phyloP scores from a whole-genome alignment of 208 protist genomes.

The Zelonia costaricensis region DNA sequence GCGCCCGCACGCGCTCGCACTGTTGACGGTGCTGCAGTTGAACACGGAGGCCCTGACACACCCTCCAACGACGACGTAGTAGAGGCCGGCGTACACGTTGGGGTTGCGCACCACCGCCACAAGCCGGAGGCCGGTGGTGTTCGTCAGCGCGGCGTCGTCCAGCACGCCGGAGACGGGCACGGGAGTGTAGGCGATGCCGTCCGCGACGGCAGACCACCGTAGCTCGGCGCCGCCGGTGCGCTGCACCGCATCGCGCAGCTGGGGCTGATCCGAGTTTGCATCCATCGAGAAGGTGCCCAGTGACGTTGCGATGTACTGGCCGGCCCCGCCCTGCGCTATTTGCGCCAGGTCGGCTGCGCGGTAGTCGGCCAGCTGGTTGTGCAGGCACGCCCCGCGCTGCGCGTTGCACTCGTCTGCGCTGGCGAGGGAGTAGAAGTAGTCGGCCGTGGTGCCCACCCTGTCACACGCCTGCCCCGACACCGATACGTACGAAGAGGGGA shows the following conservation, averaged over 20 bases:
- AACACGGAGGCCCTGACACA: conserved; percentile 9
- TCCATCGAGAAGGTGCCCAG: conserved; percentile 34
- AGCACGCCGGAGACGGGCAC: conserved; percentile 35
- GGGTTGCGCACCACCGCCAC: conserved; percentile 16
- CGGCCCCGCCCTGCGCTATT: conserved; percentile 27
- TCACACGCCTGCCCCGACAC: conserved; percentile 55
- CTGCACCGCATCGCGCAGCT: conserved; percentile 29
- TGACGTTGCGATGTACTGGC: conserved; percentile 44
- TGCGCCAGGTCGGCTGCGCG: conserved; percentile 34
- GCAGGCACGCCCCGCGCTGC: conserved; percentile 44
- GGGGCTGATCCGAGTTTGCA: conserved; percentile 2
- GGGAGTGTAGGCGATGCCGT: conserved; percentile 34
- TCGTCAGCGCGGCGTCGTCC: background rate
- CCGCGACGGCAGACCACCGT: conserved; percentile 49
- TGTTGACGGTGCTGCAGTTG: conserved; percentile 6
- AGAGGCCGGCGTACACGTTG: conserved; percentile 18
- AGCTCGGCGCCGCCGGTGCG: conserved; percentile 28
- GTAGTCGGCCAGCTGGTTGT: conserved; percentile 62
- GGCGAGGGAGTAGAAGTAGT: conserved; percentile 42
- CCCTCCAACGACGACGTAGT: conserved; percentile 22
- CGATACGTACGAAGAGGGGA: conserved; percentile 49
- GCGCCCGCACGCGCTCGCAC: conserved; percentile 12
- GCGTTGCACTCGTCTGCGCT: conserved; percentile 30
- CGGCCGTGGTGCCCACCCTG: conserved; percentile 58
- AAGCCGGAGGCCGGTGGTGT: background rate